Base-by-base conservation (phyloP, 495 filamentous ascomycete genomes). In the Aspergillus taichungensis region DNA sequence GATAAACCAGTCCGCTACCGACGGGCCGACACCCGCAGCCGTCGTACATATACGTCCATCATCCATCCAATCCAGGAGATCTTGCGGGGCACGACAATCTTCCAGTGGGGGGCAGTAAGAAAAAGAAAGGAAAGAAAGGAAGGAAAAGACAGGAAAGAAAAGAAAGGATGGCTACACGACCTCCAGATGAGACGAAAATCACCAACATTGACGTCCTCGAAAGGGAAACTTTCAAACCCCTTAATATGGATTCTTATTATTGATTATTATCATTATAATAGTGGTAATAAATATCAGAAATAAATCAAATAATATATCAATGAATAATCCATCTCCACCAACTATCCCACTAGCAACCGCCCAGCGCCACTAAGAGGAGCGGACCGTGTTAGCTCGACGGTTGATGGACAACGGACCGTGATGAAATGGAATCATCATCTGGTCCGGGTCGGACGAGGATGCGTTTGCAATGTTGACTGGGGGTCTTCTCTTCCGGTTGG, bases 11-110 rank as follows among this genome's bases (percentile, higher is more conserved):
- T 53, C 50, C 54, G 50, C 54, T 57, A 57, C 50, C 40, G 54
- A 57, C 54, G 54, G 54, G 24, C 54, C 54, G 54, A 53, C 50
- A 42, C 54, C 54, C 54, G 54, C 50, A 51, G 50, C 54, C 54
- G 54, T 53, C 54, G 53, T 51, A 57, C 54, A 53, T 24, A 24
- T 24, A 24, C 18, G 18, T 24, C 18, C 18, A 24, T 24, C 18
- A 24, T 24, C 18, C 18, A 24, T 24, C 18, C 18, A 24, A 24
- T 57, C 50, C 54, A 56, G 50, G 38, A 50, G 50, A 51, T 53
- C 54, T 49, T 53, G 50, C 54, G 50, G 50, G 50, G 47, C 50
- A 43, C 24, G 35, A 39, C 34, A 12, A 12, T 30, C 38, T 39
- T 28, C 28, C 29, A 38, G 43, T 46, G 34, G 6, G 30, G 12